These are phyloP conservation scores for Tausonia pullulans DNA, from an alignment of 1,284 basidiomycete species.

Conservation along the genomic window DNA sequence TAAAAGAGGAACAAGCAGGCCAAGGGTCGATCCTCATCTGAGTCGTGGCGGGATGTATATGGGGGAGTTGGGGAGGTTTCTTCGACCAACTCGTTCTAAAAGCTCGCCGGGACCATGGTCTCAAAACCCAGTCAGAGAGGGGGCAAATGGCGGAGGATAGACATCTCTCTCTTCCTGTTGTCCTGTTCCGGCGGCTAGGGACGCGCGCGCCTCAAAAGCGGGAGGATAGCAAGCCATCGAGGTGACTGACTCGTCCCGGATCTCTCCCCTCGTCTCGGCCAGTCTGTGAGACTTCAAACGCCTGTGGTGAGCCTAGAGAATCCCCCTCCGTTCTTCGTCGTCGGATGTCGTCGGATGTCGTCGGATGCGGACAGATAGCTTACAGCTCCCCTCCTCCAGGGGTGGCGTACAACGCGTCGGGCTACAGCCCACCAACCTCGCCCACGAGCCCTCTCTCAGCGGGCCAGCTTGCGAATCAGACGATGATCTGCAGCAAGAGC, in stretches of 20 bases:
- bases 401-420: slow-evolving; percentile 40
- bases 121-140: no score
- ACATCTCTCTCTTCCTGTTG: no score
- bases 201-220: slow-evolving; percentile 12
- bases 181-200: slow-evolving; percentile 8
- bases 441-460: slow-evolving; percentile 19
- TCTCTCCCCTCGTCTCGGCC: not conserved
- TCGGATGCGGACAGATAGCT: no score
- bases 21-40: no score
- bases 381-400: no score
- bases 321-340: no score
- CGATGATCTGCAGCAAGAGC: slow-evolving; percentile 51
- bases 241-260: not conserved
- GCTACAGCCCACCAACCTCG: slow-evolving; percentile 22
- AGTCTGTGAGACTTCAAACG: slow-evolving; percentile 50
- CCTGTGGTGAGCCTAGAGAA: slow-evolving; percentile 41
- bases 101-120: slow-evolving; percentile 10
- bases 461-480: slow-evolving; percentile 42
- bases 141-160: no score
- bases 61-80: not conserved
- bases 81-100: slow-evolving; percentile 9
- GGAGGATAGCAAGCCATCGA: slow-evolving; percentile 19
- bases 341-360: no score
- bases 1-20: not conserved
- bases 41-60: no score